These are phyloP conservation scores for Ophiosphaerella narmari DNA, from an alignment of 2,329 filamentous ascomycete species.

Conservation along the genomic window DNA sequence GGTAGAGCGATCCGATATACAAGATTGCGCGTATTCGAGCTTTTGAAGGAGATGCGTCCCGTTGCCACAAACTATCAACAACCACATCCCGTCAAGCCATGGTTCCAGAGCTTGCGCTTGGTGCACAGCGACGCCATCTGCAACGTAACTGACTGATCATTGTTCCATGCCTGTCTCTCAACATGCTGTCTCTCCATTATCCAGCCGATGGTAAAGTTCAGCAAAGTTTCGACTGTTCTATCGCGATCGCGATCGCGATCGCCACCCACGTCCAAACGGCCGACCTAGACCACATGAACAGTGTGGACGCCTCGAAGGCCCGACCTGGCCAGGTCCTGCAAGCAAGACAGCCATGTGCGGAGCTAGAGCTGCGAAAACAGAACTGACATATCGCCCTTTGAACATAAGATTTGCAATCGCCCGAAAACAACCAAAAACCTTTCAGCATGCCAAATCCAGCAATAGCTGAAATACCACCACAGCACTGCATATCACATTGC, in stretches of 20 bases:
- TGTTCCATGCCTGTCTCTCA: too few species aligned
- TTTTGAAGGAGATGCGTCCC: conserved; percentile 9
- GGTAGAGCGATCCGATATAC: conserved; percentile 15
- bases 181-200: too few species aligned
- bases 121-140: not conserved
- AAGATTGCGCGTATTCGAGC: conserved; percentile 10
- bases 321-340: not conserved
- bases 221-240: not conserved
- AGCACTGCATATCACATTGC: too few species aligned
- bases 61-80: not conserved
- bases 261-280: not conserved
- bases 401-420: too few species aligned
- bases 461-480: too few species aligned
- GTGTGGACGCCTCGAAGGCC: not conserved
- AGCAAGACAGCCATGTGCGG: not conserved
- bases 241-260: not conserved
- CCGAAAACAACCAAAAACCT: too few species aligned
- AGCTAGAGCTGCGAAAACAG: not conserved
- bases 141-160: too few species aligned
- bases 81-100: not conserved
- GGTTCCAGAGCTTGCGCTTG: not conserved
- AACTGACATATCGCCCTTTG: not conserved
- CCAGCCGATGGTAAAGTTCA: not conserved
- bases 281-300: not conserved
- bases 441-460: too few species aligned